Base-by-base conservation (phyloP, 371 early-diverging fungal species). In the Neoconidiobolus thromboides region DNA sequence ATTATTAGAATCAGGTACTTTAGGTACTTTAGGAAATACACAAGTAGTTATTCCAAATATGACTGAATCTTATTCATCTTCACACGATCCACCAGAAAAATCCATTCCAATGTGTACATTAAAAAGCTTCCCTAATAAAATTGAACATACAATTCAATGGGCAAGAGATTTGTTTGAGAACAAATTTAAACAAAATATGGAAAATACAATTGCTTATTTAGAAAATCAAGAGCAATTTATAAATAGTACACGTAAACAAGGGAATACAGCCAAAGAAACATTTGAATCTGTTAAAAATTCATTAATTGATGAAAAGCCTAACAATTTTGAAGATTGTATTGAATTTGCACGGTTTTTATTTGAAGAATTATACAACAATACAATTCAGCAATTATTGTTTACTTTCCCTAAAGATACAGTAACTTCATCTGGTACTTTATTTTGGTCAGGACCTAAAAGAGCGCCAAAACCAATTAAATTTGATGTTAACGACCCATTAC, bases 71-170 rank as follows among this genome's bases (percentile, higher is more conserved):
- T 99, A 99, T 78, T 91, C 93, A 1, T 94, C 94, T 5, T 94
- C 96, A 48, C 88, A 89, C 66, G 99, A 99, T 72, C 99, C 99
- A 0, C 98, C 96, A 42, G 99, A 99, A 72, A 97, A 93, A 73
- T 83, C 92, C 37, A 97, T 99, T 63, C 99, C 99, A 43, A 89
- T 96, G 64, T 99, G 99, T 80, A 99, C 99, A 2, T 81, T 99
- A 59, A 95, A 96, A 81, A 97, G 96, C 77, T 98, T 98, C 83
- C 99, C 99, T 56, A 92, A 97, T 70, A 85, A 86, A 2, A 97
- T 99, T 61, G 99, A 99, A 78, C 99, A 99, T 74, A 96, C 98
- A n/a, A 99, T 99, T 68, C 96, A 98, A 79, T 96, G 98, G 99
- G 94, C 98, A 1, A 88, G 98, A 62, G 95, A 96, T 72, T 73